These are phyloP conservation scores for Phylloporus gajari DNA, from an alignment of 1,284 basidiomycete species.

Conservation along the genomic window DNA sequence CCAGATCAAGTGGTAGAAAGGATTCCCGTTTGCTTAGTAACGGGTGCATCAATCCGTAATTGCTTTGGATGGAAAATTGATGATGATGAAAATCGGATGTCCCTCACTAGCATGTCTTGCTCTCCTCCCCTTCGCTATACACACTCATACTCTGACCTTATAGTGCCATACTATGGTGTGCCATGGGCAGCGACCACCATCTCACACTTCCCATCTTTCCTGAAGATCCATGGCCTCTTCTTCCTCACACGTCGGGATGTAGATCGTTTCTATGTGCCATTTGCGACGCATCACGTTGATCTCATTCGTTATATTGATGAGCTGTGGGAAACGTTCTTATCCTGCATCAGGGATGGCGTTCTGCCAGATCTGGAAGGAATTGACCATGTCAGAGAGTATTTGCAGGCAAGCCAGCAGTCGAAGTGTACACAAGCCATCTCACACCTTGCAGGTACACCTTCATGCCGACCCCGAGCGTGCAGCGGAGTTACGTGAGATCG, in stretches of 20 bases:
- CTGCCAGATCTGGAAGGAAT: conserved; percentile 30
- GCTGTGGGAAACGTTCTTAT: conserved; percentile 30
- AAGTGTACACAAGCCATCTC: neutral
- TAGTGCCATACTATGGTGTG: conserved; percentile 27
- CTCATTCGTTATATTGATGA: conserved; percentile 29
- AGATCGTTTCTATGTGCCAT: conserved; percentile 1
- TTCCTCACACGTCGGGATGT: conserved; percentile 19
- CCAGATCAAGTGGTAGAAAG: conserved; percentile 20
- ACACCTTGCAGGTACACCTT: conserved; percentile 8
- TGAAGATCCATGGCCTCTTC: conserved; percentile 21
- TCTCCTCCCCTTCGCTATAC: neutral
- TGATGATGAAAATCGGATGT: conserved; percentile 20
- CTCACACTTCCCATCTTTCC: conserved; percentile 24
- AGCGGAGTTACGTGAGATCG: conserved; percentile 2
- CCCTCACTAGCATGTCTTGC: conserved; percentile 8
- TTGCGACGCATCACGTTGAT: conserved; percentile 28
- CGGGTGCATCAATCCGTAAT: conserved; percentile 16
- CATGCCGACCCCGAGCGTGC: conserved; percentile 7
- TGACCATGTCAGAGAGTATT: conserved; percentile 21
- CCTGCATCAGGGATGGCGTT: conserved; percentile 27
- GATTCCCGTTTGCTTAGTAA: conserved; percentile 20
- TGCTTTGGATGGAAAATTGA: conserved; percentile 20
- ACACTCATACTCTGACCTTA: too few relatives aligned
- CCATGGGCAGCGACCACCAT: conserved; percentile 31
- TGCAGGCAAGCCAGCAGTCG: conserved; percentile 19